Conservation (phyloP, 495 filamentous ascomycete species). For the Collariella sp. region DNA sequence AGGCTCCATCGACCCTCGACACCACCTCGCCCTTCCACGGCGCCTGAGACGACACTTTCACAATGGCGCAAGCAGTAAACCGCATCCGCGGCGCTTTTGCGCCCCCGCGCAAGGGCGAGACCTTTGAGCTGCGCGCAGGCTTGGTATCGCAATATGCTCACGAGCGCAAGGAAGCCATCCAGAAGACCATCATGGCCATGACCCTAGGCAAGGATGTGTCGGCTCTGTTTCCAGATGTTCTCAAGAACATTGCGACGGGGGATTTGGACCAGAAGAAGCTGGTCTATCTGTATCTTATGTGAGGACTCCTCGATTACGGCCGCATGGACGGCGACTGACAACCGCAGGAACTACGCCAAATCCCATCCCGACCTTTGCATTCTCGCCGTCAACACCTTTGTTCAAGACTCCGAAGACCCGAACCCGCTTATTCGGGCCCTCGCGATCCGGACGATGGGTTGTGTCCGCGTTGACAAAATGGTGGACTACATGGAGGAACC, state of each 20-base stretch:
- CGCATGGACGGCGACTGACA: slow-evolving; percentile 12
- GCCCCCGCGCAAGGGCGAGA: slow-evolving; percentile 89
- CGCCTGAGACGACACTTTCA: not conserved
- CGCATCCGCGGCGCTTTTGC: slow-evolving; percentile 91
- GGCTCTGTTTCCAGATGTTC: slow-evolving; percentile 90
- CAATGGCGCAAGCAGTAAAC: slow-evolving; percentile 78
- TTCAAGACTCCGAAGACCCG: slow-evolving; percentile 97
- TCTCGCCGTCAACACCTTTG: slow-evolving; percentile 97
- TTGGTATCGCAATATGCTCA: slow-evolving; percentile 99
- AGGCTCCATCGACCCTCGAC: not conserved
- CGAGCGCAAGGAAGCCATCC: slow-evolving; percentile 96
- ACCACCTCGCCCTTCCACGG: slow-evolving; percentile 1
- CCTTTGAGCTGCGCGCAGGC: slow-evolving; percentile 92
- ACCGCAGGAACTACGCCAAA: slow-evolving; percentile 92
- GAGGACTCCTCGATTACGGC: slow-evolving; percentile 22
- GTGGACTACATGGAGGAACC: slow-evolving; percentile 99
- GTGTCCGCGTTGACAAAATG: slow-evolving; percentile 98
- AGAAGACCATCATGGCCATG: slow-evolving; percentile 99
- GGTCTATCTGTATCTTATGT: slow-evolving; percentile 98
- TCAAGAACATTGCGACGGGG: slow-evolving; percentile 95
- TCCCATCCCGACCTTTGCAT: slow-evolving; percentile 98
- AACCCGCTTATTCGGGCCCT: slow-evolving; percentile 93
- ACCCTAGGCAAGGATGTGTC: slow-evolving; percentile 98
- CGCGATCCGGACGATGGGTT: slow-evolving; percentile 98
- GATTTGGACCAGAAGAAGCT: slow-evolving; percentile 99